phyloP scores from a whole-genome alignment of 1,284 basidiomycete species.

The Malassezia globosa region DNA sequence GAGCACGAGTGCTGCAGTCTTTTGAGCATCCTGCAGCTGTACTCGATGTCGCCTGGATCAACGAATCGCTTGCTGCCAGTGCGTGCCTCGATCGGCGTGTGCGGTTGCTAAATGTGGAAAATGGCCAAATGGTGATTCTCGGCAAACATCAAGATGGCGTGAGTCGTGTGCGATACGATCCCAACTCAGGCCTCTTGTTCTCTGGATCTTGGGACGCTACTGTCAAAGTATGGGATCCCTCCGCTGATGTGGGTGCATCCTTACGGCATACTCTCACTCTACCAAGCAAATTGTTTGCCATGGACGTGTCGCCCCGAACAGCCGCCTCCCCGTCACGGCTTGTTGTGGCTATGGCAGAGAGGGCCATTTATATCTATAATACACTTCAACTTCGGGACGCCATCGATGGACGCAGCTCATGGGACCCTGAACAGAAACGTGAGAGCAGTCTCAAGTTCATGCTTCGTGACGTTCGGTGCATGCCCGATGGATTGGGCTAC shows the following conservation, averaged over 20 bases:
- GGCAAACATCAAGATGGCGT: slow-evolving; percentile 39
- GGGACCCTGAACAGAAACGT: slow-evolving; percentile 55
- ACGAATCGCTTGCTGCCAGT: slow-evolving; percentile 26
- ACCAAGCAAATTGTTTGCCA: slow-evolving; percentile 37
- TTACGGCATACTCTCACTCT: slow-evolving; percentile 23
- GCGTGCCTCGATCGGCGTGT: slow-evolving; percentile 36
- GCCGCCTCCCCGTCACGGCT: slow-evolving; percentile 20
- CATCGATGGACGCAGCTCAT: slow-evolving; percentile 19
- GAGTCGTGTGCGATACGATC: slow-evolving; percentile 28
- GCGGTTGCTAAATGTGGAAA: slow-evolving; percentile 29
- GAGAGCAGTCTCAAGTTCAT: slow-evolving; percentile 93
- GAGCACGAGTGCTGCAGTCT: slow-evolving; percentile 20
- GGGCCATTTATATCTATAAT: slow-evolving; percentile 33
- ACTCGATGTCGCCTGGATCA: slow-evolving; percentile 40
- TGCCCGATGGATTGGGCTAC: slow-evolving; percentile 81
- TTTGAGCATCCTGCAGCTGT: slow-evolving; percentile 40
- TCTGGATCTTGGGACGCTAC: slow-evolving; percentile 27
- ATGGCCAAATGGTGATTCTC: slow-evolving; percentile 27
- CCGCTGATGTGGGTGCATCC: neutral
- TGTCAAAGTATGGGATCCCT: slow-evolving; percentile 30
- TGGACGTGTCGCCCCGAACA: slow-evolving; percentile 23
- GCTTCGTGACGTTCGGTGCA: slow-evolving; percentile 78
- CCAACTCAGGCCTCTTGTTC: slow-evolving; percentile 21
- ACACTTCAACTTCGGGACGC: slow-evolving; percentile 20
- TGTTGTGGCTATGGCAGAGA: slow-evolving; percentile 34